Conservation (phyloP, 306 rosid genomes). For the Prunus fruticosa region DNA sequence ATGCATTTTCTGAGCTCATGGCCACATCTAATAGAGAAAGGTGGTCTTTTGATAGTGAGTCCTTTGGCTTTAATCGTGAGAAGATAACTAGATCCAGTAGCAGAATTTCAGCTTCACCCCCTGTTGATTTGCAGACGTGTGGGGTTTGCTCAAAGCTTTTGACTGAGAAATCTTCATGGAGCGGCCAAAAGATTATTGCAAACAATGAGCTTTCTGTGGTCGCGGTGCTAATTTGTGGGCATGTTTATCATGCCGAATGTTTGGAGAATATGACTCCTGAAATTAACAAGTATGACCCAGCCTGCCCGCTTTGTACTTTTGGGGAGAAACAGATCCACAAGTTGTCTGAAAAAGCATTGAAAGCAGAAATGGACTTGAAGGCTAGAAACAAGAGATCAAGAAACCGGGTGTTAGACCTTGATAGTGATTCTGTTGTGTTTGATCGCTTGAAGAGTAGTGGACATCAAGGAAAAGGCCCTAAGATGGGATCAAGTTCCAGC, state of each 20-base stretch:
- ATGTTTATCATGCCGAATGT: slow-evolving; percentile 88
- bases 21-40: slow-evolving; percentile 66
- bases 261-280: slow-evolving; percentile 83
- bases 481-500: slow-evolving; percentile 62
- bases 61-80: slow-evolving; percentile 65
- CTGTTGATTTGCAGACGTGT: slow-evolving; percentile 54
- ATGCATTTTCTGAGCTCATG: slow-evolving; percentile 77
- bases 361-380: slow-evolving; percentile 72
- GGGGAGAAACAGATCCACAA: slow-evolving; percentile 71
- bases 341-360: slow-evolving; percentile 68
- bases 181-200: slow-evolving; percentile 43
- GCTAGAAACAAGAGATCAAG: slow-evolving; percentile 59
- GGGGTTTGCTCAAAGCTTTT: slow-evolving; percentile 50
- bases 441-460: slow-evolving; percentile 48
- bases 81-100: slow-evolving; percentile 57
- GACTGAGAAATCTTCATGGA: slow-evolving; percentile 44
- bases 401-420: slow-evolving; percentile 56
- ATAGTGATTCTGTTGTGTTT: slow-evolving; percentile 45
- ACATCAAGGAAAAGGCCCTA: slow-evolving; percentile 45
- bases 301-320: slow-evolving; percentile 77
- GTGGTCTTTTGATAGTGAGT: slow-evolving; percentile 82
- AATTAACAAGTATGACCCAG: slow-evolving; percentile 72
- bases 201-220: slow-evolving; percentile 48
- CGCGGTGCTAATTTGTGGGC: slow-evolving; percentile 81
- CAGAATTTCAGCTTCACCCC: slow-evolving; percentile 48